Conservation (phyloP, 805 yeast genomes). For the Ogataea sp. region DNA sequence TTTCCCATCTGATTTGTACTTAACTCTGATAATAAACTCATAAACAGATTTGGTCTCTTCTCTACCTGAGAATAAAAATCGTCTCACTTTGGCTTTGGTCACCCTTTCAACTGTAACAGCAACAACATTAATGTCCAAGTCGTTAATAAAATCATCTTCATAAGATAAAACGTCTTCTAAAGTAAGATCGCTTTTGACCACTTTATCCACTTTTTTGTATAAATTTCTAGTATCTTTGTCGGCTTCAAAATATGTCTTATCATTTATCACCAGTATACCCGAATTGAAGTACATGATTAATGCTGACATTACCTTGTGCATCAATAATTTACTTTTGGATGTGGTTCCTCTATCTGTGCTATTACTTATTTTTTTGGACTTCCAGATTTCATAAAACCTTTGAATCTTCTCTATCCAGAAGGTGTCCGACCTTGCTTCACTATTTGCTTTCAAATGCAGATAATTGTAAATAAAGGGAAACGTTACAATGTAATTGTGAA, state of each 20-base stretch:
- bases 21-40: slow-evolving; percentile 43
- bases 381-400: slow-evolving; percentile 73
- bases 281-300: slow-evolving; percentile 67
- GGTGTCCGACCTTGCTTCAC: slow-evolving; percentile 9
- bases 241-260: slow-evolving; percentile 37
- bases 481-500: slow-evolving; percentile 50
- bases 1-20: slow-evolving; percentile 22
- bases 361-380: slow-evolving; percentile 60
- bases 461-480: slow-evolving; percentile 71
- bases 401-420: slow-evolving; percentile 82
- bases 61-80: background rate
- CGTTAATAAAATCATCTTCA: slow-evolving; percentile 38
- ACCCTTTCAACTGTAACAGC: slow-evolving; percentile 45
- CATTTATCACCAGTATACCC: slow-evolving; percentile 56
- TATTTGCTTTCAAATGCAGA: slow-evolving; percentile 6
- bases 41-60: slow-evolving; percentile 19
- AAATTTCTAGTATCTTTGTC: slow-evolving; percentile 28
- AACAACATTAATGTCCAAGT: slow-evolving; percentile 55
- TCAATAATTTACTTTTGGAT: slow-evolving; percentile 61
- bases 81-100: slow-evolving; percentile 9
- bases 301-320: slow-evolving; percentile 52
- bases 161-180: slow-evolving; percentile 16
- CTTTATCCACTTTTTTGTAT: slow-evolving; percentile 29
- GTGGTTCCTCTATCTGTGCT: slow-evolving; percentile 69
- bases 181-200: slow-evolving; percentile 7